These are phyloP conservation scores for Fusarium acutatum DNA, from an alignment of 2,329 filamentous ascomycete genomes.

Conservation along the genomic window DNA sequence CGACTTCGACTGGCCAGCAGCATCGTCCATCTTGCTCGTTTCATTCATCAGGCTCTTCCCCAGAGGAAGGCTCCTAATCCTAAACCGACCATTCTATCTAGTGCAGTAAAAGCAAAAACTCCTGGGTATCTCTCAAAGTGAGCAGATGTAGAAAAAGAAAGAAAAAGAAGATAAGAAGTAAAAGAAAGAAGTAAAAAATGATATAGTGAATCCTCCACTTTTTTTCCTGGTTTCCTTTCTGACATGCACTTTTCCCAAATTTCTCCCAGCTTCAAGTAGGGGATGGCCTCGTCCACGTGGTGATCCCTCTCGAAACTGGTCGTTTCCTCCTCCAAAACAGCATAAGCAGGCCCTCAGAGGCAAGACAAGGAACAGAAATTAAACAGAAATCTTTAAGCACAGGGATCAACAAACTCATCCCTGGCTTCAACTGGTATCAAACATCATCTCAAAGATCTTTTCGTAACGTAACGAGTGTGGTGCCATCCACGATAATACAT, in stretches of 20 bases:
- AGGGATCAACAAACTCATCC: slow-evolving; percentile 16
- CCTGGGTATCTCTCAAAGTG: slow-evolving; percentile 43
- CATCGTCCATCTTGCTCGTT: slow-evolving; percentile 43
- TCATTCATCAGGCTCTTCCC: slow-evolving; percentile 39
- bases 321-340: slow-evolving; percentile 25
- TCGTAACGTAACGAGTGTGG: slow-evolving; percentile 42
- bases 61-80: slow-evolving; percentile 34
- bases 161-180: slow-evolving; percentile 16
- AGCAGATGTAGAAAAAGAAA: slow-evolving; percentile 36
- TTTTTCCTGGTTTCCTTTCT: slow-evolving; percentile 2
- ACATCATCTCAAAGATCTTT: slow-evolving; percentile 35
- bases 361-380: slow-evolving; percentile 25
- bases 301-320: not conserved
- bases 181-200: slow-evolving; percentile 1
- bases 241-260: slow-evolving; percentile 20
- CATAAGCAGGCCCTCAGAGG: not conserved
- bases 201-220: slow-evolving; percentile 9
- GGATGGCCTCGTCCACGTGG: not conserved
- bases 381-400: slow-evolving; percentile 33
- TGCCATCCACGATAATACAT: slow-evolving; percentile 35
- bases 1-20: slow-evolving; percentile 42
- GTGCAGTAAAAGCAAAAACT: slow-evolving; percentile 34
- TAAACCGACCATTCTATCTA: slow-evolving; percentile 40
- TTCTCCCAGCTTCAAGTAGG: slow-evolving; percentile 2
- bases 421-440: slow-evolving; percentile 39